A percentile compares a stretch with the other conserved stretches of the same genome.
These are phyloP conservation scores for Erodium chrysanthum DNA, from an alignment of 441 rosid genomes.

Conservation along the genomic window DNA sequence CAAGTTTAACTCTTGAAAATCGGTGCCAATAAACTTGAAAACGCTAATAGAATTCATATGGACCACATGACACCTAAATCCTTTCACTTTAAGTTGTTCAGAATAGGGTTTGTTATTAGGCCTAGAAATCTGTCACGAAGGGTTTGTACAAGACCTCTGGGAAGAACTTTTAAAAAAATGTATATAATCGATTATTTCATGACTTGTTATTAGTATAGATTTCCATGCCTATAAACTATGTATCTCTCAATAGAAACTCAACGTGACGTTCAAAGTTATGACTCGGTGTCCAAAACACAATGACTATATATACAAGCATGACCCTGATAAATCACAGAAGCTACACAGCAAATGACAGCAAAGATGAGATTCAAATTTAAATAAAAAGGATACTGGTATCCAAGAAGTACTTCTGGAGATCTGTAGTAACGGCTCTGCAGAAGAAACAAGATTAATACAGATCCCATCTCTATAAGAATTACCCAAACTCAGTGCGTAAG, in stretches of 20 bases:
- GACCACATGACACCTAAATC: not conserved
- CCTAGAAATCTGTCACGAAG: too few species aligned
- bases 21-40: not conserved
- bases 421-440: slow-evolving; percentile 98
- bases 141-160: too few species aligned
- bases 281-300: not conserved
- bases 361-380: not conserved
- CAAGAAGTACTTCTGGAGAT: slow-evolving; percentile 98
- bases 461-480: slow-evolving; percentile 17
- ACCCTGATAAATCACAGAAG: not conserved
- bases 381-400: slow-evolving; percentile 87
- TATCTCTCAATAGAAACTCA: not conserved
- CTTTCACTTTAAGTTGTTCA: not conserved
- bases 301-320: not conserved
- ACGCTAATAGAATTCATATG: not conserved
- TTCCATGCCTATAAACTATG: not conserved
- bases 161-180: not conserved
- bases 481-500: slow-evolving; percentile 8
- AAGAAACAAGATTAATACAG: slow-evolving; percentile 22
- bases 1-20: not conserved
- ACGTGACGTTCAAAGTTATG: not conserved
- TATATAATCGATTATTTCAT: not conserved
- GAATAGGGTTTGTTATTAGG: too few species aligned
- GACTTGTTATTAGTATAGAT: not conserved
- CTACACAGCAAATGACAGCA: slow-evolving; percentile 5